These are phyloP conservation scores for Colletotrichum chrysophilum DNA, from an alignment of 2,329 filamentous ascomycete species.

Conservation along the genomic window DNA sequence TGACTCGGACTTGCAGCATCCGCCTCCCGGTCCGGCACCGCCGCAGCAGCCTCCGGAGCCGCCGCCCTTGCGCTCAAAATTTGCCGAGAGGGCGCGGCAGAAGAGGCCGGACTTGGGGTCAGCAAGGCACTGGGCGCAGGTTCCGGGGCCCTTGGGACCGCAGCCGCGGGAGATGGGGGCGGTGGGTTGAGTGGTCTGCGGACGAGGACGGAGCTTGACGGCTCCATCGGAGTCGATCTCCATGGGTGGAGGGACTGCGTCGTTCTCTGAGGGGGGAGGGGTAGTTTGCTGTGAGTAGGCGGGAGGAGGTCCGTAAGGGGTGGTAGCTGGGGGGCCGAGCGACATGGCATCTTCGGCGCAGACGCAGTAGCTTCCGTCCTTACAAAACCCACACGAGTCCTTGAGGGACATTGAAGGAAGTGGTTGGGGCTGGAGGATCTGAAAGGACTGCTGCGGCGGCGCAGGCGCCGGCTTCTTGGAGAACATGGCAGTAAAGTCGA, in stretches of 20 bases:
- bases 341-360: slow-evolving; percentile 68
- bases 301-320: slow-evolving; percentile 26
- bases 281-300: slow-evolving; percentile 46
- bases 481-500: slow-evolving; percentile 76
- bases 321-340: slow-evolving; percentile 2
- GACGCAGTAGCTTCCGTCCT: slow-evolving; percentile 81
- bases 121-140: slow-evolving; percentile 77
- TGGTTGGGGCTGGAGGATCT: slow-evolving; percentile 23
- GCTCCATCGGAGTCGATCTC: slow-evolving; percentile 65
- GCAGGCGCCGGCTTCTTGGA: slow-evolving; percentile 46
- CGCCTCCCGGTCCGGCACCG: slow-evolving; percentile 61
- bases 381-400: slow-evolving; percentile 83
- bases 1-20: slow-evolving; percentile 66
- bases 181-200: slow-evolving; percentile 34
- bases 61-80: slow-evolving; percentile 50
- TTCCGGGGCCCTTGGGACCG: slow-evolving; percentile 75
- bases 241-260: slow-evolving; percentile 57
- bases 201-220: slow-evolving; percentile 58
- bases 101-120: slow-evolving; percentile 84
- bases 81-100: slow-evolving; percentile 80
- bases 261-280: slow-evolving; percentile 65
- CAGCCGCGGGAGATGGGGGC: slow-evolving; percentile 45
- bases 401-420: slow-evolving; percentile 44
- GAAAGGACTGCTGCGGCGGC: slow-evolving; percentile 24
- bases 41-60: slow-evolving; percentile 58